These are phyloP conservation scores for Phaeosphaeriaceae sp. DNA, from an alignment of 2,329 filamentous ascomycete genomes.

Conservation along the genomic window DNA sequence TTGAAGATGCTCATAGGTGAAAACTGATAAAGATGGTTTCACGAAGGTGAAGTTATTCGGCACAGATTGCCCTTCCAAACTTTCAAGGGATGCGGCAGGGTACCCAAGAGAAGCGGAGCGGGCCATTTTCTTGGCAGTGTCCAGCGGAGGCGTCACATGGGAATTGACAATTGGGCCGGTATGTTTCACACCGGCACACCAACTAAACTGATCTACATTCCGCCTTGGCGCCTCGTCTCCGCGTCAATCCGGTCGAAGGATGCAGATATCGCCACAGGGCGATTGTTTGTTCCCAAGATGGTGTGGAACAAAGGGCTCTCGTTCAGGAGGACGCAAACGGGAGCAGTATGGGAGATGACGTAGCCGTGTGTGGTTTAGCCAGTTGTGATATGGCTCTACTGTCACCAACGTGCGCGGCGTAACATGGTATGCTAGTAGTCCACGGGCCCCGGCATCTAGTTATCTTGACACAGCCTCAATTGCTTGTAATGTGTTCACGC, in stretches of 20 bases:
- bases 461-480: slow-evolving; percentile 41
- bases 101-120: slow-evolving; percentile 29
- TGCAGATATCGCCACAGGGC: slow-evolving; percentile 25
- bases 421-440: slow-evolving; percentile 15
- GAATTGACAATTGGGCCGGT: slow-evolving; percentile 25
- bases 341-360: neutral
- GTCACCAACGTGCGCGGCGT: slow-evolving; percentile 16
- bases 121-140: slow-evolving; percentile 26
- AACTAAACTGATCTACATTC: slow-evolving; percentile 28
- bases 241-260: slow-evolving; percentile 19
- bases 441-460: slow-evolving; percentile 12
- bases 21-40: slow-evolving; percentile 14
- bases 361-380: neutral
- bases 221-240: slow-evolving; percentile 32
- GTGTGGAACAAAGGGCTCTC: neutral
- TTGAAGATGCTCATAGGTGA: slow-evolving; percentile 16
- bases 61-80: slow-evolving; percentile 14
- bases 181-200: slow-evolving; percentile 19
- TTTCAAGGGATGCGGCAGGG: slow-evolving; percentile 20
- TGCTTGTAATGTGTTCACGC: slow-evolving; percentile 7
- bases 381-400: slow-evolving; percentile 1
- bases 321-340: no score
- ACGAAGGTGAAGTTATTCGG: slow-evolving; percentile 15
- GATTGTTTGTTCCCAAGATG: slow-evolving; percentile 15
- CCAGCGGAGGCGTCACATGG: slow-evolving; percentile 21